Percentiles rank a stretch among this genome's conserved stretches.
These are phyloP conservation scores for Ceratocystis alfenasii DNA, from an alignment of 2,329 filamentous ascomycete species.

Conservation along the genomic window DNA sequence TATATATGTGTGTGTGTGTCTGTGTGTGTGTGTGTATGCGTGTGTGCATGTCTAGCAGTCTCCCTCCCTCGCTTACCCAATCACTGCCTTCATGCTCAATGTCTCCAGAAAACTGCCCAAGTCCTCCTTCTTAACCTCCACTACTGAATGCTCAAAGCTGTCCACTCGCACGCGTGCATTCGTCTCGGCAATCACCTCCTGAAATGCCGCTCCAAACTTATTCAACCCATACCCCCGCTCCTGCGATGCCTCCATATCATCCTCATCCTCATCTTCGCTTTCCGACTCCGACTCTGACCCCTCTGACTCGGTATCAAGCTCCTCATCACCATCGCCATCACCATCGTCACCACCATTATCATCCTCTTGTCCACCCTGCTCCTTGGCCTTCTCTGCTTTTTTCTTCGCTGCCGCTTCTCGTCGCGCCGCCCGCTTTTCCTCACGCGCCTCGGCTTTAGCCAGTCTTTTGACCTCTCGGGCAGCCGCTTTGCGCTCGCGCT, in stretches of 20 bases:
- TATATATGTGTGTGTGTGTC: neutral
- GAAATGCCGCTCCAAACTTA: slow-evolving; percentile 87
- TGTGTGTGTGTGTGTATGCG: neutral
- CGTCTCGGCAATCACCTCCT: slow-evolving; percentile 86
- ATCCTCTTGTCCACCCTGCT: neutral
- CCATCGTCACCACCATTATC: slow-evolving; percentile 33
- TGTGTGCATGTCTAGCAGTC: neutral
- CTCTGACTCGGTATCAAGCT: slow-evolving; percentile 35
- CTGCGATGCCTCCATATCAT: slow-evolving; percentile 41
- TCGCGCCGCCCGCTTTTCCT: slow-evolving; percentile 49
- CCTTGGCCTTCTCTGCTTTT: neutral
- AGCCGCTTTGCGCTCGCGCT: slow-evolving; percentile 51
- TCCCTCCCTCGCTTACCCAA: slow-evolving; percentile 35
- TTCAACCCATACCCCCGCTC: slow-evolving; percentile 66
- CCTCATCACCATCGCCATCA: slow-evolving; percentile 41
- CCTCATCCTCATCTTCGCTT: slow-evolving; percentile 37
- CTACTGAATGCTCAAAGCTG: slow-evolving; percentile 93
- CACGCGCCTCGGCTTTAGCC: slow-evolving; percentile 46
- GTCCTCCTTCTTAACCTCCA: slow-evolving; percentile 96
- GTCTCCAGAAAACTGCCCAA: slow-evolving; percentile 80
- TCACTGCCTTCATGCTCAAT: slow-evolving; percentile 81
- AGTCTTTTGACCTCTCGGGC: slow-evolving; percentile 46
- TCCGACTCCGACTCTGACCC: slow-evolving; percentile 27
- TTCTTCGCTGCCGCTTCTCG: slow-evolving; percentile 28
- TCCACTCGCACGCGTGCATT: slow-evolving; percentile 83